These are phyloP conservation scores for Termitomyces eurrhizus DNA, from an alignment of 768 basidiomycete species.

Conservation along the genomic window DNA sequence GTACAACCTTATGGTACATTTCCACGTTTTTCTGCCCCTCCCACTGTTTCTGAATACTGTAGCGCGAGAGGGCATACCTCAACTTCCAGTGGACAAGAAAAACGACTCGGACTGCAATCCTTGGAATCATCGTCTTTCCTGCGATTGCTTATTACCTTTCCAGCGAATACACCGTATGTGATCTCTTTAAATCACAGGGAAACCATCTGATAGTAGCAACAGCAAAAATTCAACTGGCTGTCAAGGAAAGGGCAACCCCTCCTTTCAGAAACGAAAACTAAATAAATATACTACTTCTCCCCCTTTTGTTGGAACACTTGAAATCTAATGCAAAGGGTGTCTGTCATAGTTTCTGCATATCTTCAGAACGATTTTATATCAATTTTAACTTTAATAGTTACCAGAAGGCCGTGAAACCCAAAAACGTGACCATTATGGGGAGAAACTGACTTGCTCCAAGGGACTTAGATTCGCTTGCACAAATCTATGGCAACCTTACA, in stretches of 20 bases:
- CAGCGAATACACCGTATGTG: slow-evolving; percentile 39
- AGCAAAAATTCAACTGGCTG: slow-evolving; percentile 48
- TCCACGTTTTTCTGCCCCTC: not conserved
- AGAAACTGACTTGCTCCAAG: no score
- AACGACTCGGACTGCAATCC: slow-evolving; percentile 56
- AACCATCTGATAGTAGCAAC: slow-evolving; percentile 10
- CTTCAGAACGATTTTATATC: not conserved
- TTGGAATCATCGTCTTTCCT: slow-evolving; percentile 66
- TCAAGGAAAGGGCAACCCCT: slow-evolving; percentile 41
- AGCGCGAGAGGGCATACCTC: slow-evolving; percentile 86
- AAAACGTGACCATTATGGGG: no score
- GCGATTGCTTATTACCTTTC: slow-evolving; percentile 48
- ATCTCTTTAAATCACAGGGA: not conserved
- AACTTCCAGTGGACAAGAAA: slow-evolving; percentile 77
- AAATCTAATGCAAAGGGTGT: not conserved
- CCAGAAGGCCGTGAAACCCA: no score
- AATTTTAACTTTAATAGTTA: no score
- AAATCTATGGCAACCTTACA: slow-evolving; percentile 90
- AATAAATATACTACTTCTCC: slow-evolving; percentile 12
- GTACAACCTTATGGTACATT: slow-evolving; percentile 45
- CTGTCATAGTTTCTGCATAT: not conserved
- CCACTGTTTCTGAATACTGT: slow-evolving; percentile 5
- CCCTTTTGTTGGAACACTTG: not conserved
- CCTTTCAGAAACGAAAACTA: slow-evolving; percentile 15
- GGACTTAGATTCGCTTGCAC: slow-evolving; percentile 68